phyloP scores from a whole-genome alignment of 202 grass and related monocot species.

The Musa balbisiana region DNA sequence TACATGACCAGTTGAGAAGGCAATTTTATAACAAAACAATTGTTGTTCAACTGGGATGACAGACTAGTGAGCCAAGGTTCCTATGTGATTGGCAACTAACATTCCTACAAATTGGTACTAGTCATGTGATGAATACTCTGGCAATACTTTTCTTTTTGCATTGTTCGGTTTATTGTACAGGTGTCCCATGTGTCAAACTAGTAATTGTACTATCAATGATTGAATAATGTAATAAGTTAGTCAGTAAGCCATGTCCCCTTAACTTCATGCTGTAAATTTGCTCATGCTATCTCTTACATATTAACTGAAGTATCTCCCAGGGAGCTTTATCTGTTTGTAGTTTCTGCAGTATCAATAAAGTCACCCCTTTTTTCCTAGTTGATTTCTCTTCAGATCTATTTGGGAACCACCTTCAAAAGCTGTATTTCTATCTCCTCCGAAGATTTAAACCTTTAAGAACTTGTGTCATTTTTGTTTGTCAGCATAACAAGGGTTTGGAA shows the following conservation, averaged over 20 bases:
- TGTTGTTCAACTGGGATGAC: background rate
- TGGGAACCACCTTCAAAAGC: background rate
- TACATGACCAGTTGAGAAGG: background rate
- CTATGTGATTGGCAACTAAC: background rate
- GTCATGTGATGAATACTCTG: too few relatives aligned
- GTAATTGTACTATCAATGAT: background rate
- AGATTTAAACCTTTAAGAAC: background rate
- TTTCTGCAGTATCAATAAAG: background rate
- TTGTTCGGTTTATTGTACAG: too few relatives aligned
- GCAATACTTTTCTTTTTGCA: too few relatives aligned
- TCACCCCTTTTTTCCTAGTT: background rate
- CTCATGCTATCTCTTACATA: conserved; percentile 1
- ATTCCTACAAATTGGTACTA: background rate
- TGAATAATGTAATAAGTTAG: background rate
- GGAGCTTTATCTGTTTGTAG: background rate
- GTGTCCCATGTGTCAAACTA: background rate
- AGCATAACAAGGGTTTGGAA: background rate
- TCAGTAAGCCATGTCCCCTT: background rate
- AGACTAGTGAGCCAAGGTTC: background rate
- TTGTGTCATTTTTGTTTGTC: background rate
- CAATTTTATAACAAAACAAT: background rate
- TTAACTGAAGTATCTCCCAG: background rate
- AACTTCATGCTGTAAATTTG: background rate
- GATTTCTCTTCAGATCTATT: background rate
- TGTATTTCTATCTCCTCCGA: background rate